A percentile compares a stretch with the other conserved stretches of the same genome.
Evolutionary conservation across 169 alveolate species (phyloP).

Genomic region (Perkinsus olseni): DNA sequence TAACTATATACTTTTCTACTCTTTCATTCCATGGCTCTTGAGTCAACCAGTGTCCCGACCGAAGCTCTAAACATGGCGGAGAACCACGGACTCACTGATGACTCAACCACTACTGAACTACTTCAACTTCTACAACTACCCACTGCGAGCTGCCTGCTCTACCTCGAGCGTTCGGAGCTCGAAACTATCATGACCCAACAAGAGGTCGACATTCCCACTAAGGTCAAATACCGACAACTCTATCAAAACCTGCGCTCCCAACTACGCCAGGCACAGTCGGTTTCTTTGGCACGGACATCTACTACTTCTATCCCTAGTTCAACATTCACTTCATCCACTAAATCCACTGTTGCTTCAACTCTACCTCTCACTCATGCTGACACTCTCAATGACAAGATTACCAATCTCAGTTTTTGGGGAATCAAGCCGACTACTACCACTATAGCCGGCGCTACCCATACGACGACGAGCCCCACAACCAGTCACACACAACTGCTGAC

Average conservation of each 20-base stretch:
- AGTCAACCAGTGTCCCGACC: background rate
- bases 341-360: background rate
- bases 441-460: background rate
- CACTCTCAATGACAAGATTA: background rate
- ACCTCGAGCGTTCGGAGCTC: background rate
- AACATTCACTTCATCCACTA: background rate
- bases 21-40: background rate
- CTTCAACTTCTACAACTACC: background rate
- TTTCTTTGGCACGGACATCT: background rate
- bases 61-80: background rate
- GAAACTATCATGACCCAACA: background rate
- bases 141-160: background rate
- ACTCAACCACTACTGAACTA: background rate
- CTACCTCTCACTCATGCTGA: background rate
- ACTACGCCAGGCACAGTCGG: background rate
- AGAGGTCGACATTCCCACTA: background rate
- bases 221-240: background rate
- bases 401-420: background rate
- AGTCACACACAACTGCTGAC: background rate
- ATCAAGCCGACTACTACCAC: background rate
- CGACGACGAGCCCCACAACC: background rate
- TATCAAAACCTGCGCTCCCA: background rate
- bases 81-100: background rate
- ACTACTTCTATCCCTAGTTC: background rate
- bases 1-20: background rate